Conservation (phyloP, 139 green algal genomes). For the Micractinium sp. region DNA sequence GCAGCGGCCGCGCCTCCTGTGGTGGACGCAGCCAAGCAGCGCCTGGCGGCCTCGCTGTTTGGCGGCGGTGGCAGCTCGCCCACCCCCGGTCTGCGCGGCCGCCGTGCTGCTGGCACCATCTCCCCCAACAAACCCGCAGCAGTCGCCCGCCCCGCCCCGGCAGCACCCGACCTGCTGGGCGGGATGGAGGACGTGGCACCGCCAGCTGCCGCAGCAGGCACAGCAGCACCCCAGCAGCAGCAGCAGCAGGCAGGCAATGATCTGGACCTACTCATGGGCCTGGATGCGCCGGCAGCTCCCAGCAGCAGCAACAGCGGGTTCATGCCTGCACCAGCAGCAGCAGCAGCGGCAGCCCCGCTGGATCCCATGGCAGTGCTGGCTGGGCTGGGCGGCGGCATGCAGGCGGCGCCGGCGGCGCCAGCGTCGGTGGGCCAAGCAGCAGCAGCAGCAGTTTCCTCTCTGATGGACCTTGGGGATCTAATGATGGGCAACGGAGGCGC, state of each 20-base stretch:
- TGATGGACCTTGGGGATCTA: conserved; percentile 17
- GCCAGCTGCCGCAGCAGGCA: not conserved
- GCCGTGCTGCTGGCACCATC: not conserved
- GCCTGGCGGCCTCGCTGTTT: conserved; percentile 51
- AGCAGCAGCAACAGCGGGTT: not conserved
- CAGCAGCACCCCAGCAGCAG: conserved; percentile 1
- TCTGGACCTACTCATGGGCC: conserved; percentile 25
- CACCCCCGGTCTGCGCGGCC: not conserved
- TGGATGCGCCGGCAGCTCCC: not conserved
- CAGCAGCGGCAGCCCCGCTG: not conserved
- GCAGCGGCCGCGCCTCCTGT: conserved; percentile 6
- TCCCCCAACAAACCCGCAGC: not conserved
- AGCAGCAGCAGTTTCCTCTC: not conserved
- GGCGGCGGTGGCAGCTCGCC: conserved; percentile 14
- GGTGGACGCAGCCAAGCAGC: conserved; percentile 38
- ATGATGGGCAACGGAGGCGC: not conserved
- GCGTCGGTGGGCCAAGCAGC: not conserved
- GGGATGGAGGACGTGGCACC: conserved; percentile 1
- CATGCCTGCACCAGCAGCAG: not conserved
- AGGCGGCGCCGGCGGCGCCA: not conserved
- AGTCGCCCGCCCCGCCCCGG: not conserved
- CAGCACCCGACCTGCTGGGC: conserved; percentile 42
- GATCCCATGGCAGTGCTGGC: conserved; percentile 33
- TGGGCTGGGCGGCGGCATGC: not conserved
- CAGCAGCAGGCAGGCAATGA: not conserved